Percentiles rank a stretch among this genome's conserved stretches.
These are phyloP conservation scores for Colletotrichum camelliae DNA, from an alignment of 2,329 filamentous ascomycete species.

Conservation along the genomic window DNA sequence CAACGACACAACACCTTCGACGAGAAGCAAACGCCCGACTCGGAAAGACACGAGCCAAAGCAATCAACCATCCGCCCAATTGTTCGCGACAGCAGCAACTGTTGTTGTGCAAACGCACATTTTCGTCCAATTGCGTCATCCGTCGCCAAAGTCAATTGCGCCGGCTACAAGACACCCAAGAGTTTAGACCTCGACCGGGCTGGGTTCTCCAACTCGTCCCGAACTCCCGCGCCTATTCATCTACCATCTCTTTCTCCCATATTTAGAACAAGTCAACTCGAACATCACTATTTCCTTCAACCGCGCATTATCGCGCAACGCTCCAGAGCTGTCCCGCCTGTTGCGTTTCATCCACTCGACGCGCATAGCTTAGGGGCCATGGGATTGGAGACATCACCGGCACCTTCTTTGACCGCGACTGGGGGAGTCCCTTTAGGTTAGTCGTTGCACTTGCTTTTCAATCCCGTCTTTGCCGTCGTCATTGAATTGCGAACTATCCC, in stretches of 20 bases:
- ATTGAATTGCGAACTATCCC: neutral
- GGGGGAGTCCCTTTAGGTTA: constrained; percentile 21
- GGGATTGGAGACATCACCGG: constrained; percentile 19
- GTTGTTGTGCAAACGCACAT: neutral
- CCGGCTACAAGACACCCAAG: neutral
- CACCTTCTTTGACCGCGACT: constrained; percentile 7
- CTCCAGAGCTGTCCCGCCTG: constrained; percentile 1
- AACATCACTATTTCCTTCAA: neutral
- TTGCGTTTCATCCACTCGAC: neutral
- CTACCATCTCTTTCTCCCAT: neutral
- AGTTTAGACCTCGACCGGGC: neutral
- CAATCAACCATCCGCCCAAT: neutral
- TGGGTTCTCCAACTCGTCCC: neutral
- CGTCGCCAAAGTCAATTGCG: neutral
- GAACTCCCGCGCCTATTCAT: neutral
- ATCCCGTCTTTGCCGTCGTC: neutral
- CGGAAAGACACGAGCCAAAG: neutral
- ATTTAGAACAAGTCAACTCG: neutral
- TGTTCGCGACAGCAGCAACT: neutral
- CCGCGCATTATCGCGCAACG: neutral
- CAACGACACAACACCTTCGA: neutral
- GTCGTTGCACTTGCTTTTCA: neutral
- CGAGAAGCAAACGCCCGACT: neutral
- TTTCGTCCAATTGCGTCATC: neutral
- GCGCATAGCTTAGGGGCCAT: constrained; percentile 18